Evolutionary conservation across 2,329 filamentous ascomycete genomes (phyloP).

Genomic region (Sarocladiaceae sp.): DNA sequence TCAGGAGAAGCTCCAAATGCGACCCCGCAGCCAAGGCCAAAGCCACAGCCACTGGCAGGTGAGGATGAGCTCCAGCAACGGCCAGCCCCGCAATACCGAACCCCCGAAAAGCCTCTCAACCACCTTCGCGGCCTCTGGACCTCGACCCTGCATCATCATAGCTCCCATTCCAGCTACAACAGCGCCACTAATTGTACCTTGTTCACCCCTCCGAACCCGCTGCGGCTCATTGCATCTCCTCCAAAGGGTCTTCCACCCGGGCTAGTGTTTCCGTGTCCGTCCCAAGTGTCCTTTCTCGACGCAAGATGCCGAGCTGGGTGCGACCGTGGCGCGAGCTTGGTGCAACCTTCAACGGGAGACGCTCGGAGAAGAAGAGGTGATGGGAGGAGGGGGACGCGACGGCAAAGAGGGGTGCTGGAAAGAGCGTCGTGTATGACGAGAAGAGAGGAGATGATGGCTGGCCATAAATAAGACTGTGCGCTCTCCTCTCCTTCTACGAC

Average conservation of each 20-base stretch:
- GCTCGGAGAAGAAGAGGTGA: background rate
- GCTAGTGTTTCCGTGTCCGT: background rate
- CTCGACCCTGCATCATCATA: too few species aligned
- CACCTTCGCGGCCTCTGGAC: too few species aligned
- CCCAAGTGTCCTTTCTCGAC: background rate
- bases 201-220: too few species aligned
- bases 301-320: constrained; percentile 8
- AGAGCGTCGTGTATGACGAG: background rate
- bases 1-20: too few species aligned
- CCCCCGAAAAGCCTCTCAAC: background rate
- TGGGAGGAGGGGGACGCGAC: background rate
- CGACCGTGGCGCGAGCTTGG: constrained; percentile 4
- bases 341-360: constrained; percentile 4
- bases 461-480: background rate
- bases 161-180: too few species aligned
- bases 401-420: background rate
- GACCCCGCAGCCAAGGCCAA: too few species aligned
- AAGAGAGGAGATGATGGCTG: background rate
- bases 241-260: too few species aligned
- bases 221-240: too few species aligned
- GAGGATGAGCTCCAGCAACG: too few species aligned
- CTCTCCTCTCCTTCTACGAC: background rate
- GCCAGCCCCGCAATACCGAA: too few species aligned
- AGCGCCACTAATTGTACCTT: too few species aligned
- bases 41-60: too few species aligned